Base-by-base conservation (phyloP, 1,284 basidiomycete species). In the Erythrobasidium hasegawianum region DNA sequence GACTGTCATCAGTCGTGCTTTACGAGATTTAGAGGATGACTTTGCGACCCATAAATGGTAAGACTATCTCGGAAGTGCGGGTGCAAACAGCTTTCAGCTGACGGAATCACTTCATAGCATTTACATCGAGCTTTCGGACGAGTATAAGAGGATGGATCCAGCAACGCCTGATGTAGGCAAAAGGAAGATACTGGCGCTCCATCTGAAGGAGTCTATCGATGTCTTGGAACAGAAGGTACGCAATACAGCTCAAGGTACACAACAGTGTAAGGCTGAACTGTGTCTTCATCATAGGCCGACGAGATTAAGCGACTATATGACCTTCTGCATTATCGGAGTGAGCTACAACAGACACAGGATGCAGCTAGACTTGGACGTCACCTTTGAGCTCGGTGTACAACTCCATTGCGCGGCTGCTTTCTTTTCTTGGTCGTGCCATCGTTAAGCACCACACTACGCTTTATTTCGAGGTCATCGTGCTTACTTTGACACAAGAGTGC, bases 171-270 rank as follows among this genome's bases (percentile, higher is more conserved):
- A 69, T 73, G 85, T 86, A 1, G 82, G 82, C 18, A 89, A 89
- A 75, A 82, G 92, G 33, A 88, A 89, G 70, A 82, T 87, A 9
- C 80, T 95, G 26, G 90, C 92, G 0, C 84, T 86, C 68, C 91
- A 93, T 76, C 80, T 96, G 64, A 85, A 84, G 47, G 89, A 94
- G 75, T 89, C 95, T 16, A 89, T 96, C 55, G 89, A 93, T 76
- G 82, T 87, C 50, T 81, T 96, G 29, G 93, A 95, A 74, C 84
- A 85, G 72, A 93, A 91, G 85, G 90, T 88, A 70, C 24, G 11
- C n/a, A 22, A 45, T n/a, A 11, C 41, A 14, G 16, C 16, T n/a
- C 14, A 8, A 10, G 22, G 11, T 2, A 2, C 8, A 11, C 33
- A 33, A 22, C n/a, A n/a, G n/a, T 9, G 18, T 33, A 22, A 26